These are phyloP conservation scores for Aspergillus panamensis DNA, from an alignment of 495 filamentous ascomycete genomes.

Conservation along the genomic window DNA sequence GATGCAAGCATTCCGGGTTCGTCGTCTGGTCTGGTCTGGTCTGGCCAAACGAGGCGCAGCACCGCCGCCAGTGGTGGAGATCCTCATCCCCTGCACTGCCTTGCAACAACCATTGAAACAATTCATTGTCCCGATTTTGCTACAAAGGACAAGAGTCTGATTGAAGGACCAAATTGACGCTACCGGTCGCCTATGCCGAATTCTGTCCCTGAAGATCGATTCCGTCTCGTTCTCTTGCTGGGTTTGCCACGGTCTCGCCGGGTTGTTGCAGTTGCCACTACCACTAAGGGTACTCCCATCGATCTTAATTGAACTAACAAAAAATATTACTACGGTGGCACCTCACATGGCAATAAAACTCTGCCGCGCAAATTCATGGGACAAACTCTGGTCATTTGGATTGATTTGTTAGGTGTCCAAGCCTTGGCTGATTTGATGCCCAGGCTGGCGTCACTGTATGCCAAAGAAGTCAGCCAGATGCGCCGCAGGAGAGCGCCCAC, in stretches of 20 bases:
- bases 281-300: background rate
- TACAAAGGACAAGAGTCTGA: background rate
- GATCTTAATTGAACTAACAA: background rate
- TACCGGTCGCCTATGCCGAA: background rate
- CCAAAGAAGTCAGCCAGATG: background rate
- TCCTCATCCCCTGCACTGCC: background rate
- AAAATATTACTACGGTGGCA: background rate
- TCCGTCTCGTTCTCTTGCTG: conserved; percentile 3
- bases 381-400: background rate
- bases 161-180: background rate
- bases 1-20: background rate
- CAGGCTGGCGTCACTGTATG: background rate
- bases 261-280: background rate
- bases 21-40: too few relatives aligned
- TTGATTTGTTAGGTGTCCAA: too few relatives aligned
- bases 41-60: conserved; percentile 7
- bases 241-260: conserved; percentile 7
- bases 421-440: background rate
- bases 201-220: background rate
- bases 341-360: background rate
- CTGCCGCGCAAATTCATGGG: background rate
- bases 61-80: background rate
- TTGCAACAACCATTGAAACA: background rate
- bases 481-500: background rate
- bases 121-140: background rate